Percentiles rank a stretch among this genome's conserved stretches.
Conservation (phyloP, 2,329 filamentous ascomycete species). For the Talaromyces sp. region DNA sequence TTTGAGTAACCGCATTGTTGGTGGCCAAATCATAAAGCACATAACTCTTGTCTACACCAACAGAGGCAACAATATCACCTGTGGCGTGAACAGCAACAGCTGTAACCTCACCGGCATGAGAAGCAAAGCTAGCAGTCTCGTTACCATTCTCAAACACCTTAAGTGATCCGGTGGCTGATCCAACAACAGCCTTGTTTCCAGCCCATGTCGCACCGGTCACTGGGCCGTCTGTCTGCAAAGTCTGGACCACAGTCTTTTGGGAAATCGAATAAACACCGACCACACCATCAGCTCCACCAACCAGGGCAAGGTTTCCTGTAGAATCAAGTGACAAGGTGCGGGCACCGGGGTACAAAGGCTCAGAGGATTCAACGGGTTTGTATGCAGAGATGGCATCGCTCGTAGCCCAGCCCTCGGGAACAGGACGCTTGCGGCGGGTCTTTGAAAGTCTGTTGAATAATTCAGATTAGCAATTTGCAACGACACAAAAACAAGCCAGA, state of each 20-base stretch:
- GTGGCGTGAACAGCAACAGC: slow-evolving; percentile 80
- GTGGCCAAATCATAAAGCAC: slow-evolving; percentile 79
- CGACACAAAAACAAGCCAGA: not conserved
- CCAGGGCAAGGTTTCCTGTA: slow-evolving; percentile 67
- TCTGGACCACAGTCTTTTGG: slow-evolving; percentile 72
- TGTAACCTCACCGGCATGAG: slow-evolving; percentile 80
- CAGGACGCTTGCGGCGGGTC: slow-evolving; percentile 82
- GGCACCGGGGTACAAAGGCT: slow-evolving; percentile 63
- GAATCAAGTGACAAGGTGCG: slow-evolving; percentile 61
- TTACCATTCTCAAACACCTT: slow-evolving; percentile 76
- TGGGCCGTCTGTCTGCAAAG: slow-evolving; percentile 65
- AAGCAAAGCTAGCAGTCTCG: slow-evolving; percentile 70
- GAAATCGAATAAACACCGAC: slow-evolving; percentile 78
- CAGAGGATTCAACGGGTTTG: slow-evolving; percentile 56
- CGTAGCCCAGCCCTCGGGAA: slow-evolving; percentile 84
- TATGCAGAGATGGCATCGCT: slow-evolving; percentile 69
- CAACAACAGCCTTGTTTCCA: slow-evolving; percentile 69
- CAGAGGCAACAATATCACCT: slow-evolving; percentile 79
- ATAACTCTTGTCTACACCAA: slow-evolving; percentile 89
- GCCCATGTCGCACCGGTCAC: slow-evolving; percentile 66
- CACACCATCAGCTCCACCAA: slow-evolving; percentile 74
- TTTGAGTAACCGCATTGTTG: slow-evolving; percentile 71
- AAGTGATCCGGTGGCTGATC: slow-evolving; percentile 74
- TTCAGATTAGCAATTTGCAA: slow-evolving; percentile 9
- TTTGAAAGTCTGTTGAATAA: slow-evolving; percentile 69